Percentiles rank a stretch among this genome's conserved stretches.
Evolutionary conservation across 306 rosid genomes (phyloP).

Genomic region (Astragalus glycyphyllos): DNA sequence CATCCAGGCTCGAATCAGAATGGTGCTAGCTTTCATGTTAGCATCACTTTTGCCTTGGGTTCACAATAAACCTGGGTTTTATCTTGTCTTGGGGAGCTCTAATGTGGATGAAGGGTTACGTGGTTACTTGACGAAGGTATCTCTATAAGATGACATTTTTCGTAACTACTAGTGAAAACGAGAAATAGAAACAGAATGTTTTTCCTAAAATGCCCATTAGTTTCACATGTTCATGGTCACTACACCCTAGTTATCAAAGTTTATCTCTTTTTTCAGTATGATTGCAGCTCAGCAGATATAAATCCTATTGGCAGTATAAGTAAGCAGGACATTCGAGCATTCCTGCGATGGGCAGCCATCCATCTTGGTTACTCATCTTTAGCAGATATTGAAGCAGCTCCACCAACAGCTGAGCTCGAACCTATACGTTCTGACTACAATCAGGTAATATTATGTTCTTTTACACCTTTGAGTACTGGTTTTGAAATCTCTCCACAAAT

Average conservation of each 20-base stretch:
- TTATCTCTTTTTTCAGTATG: constrained; percentile 63
- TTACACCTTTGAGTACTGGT: background rate
- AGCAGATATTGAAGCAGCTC: constrained; percentile 93
- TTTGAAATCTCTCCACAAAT: constrained; percentile 31
- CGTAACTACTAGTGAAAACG: constrained; percentile 4
- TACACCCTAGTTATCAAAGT: constrained; percentile 30
- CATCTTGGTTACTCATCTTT: constrained; percentile 85
- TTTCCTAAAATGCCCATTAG: background rate
- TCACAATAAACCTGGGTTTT: constrained; percentile 84
- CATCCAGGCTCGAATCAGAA: constrained; percentile 94
- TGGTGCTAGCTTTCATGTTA: constrained; percentile 96
- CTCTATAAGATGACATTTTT: constrained; percentile 6
- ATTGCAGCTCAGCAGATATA: constrained; percentile 96
- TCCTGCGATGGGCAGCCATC: constrained; percentile 87
- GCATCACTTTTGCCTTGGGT: constrained; percentile 99
- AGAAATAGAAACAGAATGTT: background rate
- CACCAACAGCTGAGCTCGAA: constrained; percentile 98
- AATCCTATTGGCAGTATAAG: constrained; percentile 96
- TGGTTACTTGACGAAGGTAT: constrained; percentile 92
- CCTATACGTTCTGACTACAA: constrained; percentile 90
- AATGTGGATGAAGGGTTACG: constrained; percentile 95
- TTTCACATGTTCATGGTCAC: constrained; percentile 22
- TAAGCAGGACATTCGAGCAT: constrained; percentile 86
- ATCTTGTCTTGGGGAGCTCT: constrained; percentile 93
- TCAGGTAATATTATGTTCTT: constrained; percentile 62